Conservation (phyloP, 2,329 filamentous ascomycete genomes). For the Xylaria arbuscula region DNA sequence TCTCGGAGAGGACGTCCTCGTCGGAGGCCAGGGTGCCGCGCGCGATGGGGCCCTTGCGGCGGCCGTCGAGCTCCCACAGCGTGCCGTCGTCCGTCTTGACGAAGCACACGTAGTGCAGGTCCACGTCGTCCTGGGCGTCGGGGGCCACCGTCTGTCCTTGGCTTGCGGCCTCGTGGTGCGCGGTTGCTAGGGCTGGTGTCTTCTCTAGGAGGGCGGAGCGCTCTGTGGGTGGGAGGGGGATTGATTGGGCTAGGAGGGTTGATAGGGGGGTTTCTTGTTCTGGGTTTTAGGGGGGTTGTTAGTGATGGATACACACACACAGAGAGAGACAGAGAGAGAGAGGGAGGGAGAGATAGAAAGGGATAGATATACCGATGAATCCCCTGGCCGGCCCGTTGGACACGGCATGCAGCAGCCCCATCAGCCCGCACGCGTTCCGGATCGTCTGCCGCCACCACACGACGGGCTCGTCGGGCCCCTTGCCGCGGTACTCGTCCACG, state of each 20-base stretch:
- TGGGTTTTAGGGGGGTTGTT: constrained; percentile 39
- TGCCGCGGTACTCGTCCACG: constrained; percentile 71
- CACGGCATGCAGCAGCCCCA: constrained; percentile 85
- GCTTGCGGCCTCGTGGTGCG: constrained; percentile 81
- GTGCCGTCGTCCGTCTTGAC: constrained; percentile 76
- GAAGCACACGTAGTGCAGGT: constrained; percentile 96
- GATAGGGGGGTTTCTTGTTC: constrained; percentile 67
- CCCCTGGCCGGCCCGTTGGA: constrained; percentile 77
- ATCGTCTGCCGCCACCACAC: constrained; percentile 97
- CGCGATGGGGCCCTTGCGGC: constrained; percentile 66
- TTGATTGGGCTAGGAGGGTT: constrained; percentile 74
- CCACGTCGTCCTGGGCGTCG: constrained; percentile 80
- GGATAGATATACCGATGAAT: constrained; percentile 63
- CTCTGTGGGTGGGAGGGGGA: constrained; percentile 72
- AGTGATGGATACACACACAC: background rate
- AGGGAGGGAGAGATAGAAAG: background rate
- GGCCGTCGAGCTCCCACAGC: constrained; percentile 70
- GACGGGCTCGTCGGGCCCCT: constrained; percentile 77
- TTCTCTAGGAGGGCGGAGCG: constrained; percentile 82
- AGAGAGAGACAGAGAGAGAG: too few relatives aligned
- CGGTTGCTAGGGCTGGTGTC: constrained; percentile 77
- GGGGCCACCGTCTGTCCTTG: constrained; percentile 84
- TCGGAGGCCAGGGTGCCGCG: constrained; percentile 65
- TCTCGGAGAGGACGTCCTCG: constrained; percentile 80
- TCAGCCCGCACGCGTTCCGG: constrained; percentile 90